phyloP scores from a whole-genome alignment of 2,329 filamentous ascomycete species.

The Helotiales sp. region DNA sequence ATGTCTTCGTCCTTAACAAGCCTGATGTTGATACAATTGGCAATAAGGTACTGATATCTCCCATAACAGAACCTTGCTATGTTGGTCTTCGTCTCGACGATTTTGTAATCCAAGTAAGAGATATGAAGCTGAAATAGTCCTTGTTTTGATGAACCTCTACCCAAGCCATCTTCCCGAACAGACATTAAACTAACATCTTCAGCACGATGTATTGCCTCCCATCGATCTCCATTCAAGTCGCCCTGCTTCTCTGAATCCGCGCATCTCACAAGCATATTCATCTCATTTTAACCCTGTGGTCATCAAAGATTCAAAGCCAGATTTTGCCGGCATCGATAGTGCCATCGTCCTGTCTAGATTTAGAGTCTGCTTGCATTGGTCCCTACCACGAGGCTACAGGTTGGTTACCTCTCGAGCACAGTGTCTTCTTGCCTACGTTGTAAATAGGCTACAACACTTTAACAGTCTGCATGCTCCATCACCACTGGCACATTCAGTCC shows the following conservation, averaged over 20 bases:
- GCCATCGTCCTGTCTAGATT: slow-evolving; percentile 32
- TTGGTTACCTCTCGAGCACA: slow-evolving; percentile 20
- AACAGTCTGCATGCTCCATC: too few species aligned
- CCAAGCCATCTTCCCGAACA: too few species aligned
- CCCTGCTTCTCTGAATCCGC: slow-evolving; percentile 21
- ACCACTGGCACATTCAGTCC: too few species aligned
- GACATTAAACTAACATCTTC: neutral
- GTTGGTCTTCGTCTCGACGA: slow-evolving; percentile 37
- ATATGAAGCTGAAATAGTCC: neutral
- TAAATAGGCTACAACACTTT: too few species aligned
- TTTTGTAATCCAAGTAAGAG: slow-evolving; percentile 33
- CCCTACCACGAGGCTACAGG: slow-evolving; percentile 40
- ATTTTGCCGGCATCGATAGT: slow-evolving; percentile 3
- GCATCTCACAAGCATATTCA: slow-evolving; percentile 34
- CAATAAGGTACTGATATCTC: slow-evolving; percentile 37
- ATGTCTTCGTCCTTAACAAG: slow-evolving; percentile 29
- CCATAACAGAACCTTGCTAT: slow-evolving; percentile 49
- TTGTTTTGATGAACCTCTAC: neutral
- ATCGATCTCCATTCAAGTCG: slow-evolving; percentile 40
- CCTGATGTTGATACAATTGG: slow-evolving; percentile 27
- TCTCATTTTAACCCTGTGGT: slow-evolving; percentile 38
- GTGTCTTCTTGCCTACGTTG: too few species aligned
- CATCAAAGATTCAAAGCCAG: slow-evolving; percentile 1
- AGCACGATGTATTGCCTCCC: slow-evolving; percentile 39
- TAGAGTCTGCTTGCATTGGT: slow-evolving; percentile 47